phyloP scores from a whole-genome alignment of 305 asterid genomes.

The Fraxinus sp. region DNA sequence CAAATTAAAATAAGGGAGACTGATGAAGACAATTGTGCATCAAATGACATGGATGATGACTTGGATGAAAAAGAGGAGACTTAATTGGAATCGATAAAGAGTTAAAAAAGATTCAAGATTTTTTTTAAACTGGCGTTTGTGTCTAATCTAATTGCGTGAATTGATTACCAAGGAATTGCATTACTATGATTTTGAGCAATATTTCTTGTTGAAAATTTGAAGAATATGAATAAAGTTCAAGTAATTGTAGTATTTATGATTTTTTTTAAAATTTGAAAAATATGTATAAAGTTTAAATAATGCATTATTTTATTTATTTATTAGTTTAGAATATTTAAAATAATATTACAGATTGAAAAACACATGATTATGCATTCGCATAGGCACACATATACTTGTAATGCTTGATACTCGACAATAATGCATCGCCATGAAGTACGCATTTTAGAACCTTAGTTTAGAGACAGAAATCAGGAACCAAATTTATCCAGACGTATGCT shows the following conservation, averaged over 20 bases:
- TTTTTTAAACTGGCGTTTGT: not conserved
- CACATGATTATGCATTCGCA: not conserved
- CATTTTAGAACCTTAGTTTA: not conserved
- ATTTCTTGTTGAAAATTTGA: not conserved
- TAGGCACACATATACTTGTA: not conserved
- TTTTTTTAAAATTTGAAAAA: not conserved
- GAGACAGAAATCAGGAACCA: constrained; percentile 17
- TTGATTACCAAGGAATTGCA: not conserved
- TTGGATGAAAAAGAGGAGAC: not conserved
- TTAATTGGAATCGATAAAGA: not conserved
- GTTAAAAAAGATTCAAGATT: not conserved
- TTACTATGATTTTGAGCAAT: not conserved
- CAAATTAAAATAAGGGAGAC: not conserved
- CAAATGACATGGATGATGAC: not conserved
- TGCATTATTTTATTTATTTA: not conserved
- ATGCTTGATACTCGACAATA: not conserved
- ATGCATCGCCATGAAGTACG: not conserved
- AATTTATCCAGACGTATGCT: not conserved
- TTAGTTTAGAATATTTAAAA: not conserved
- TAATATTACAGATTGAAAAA: too few relatives aligned
- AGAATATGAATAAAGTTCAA: not conserved
- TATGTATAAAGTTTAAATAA: not conserved
- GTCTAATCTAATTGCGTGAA: not conserved
- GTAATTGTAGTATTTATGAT: not conserved
- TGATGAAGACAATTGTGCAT: not conserved